Conservation (phyloP, 1,284 basidiomycete genomes). For the Puccinia triticina region DNA sequence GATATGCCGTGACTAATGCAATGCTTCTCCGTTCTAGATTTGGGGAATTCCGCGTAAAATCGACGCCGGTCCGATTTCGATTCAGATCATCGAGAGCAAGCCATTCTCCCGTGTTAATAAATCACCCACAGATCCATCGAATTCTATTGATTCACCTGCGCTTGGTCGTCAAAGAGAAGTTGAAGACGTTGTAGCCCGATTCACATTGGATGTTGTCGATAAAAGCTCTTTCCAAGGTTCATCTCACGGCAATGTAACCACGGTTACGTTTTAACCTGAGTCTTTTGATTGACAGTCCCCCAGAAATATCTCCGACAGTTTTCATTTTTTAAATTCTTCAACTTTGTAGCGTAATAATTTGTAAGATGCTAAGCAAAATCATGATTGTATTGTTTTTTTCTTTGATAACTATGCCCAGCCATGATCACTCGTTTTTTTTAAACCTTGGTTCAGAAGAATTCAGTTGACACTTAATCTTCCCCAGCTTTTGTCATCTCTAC, state of each 20-base stretch:
- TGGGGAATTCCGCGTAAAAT: slow-evolving; percentile 50
- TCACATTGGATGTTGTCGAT: slow-evolving; percentile 46
- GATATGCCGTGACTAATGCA: neutral
- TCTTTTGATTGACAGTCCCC: neutral
- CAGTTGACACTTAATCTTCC: neutral
- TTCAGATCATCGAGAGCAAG: slow-evolving; percentile 46
- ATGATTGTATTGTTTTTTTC: neutral
- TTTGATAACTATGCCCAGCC: neutral
- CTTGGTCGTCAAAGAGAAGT: slow-evolving; percentile 16
- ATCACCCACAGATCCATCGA: neutral
- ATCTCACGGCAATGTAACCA: slow-evolving; percentile 34
- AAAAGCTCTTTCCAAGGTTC: slow-evolving; percentile 16
- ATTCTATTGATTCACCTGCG: neutral
- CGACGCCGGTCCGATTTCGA: slow-evolving; percentile 39
- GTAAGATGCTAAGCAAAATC: slow-evolving; percentile 24
- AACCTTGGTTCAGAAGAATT: neutral
- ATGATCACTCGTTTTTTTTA: slow-evolving; percentile 7
- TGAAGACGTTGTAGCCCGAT: slow-evolving; percentile 40
- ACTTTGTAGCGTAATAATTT: slow-evolving; percentile 11
- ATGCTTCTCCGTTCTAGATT: slow-evolving; percentile 10
- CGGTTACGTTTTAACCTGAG: slow-evolving; percentile 29
- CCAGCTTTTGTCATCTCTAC: neutral
- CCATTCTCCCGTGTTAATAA: neutral
- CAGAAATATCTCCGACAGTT: neutral
- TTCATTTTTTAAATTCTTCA: neutral